Evolutionary conservation across 768 basidiomycete species (phyloP), one percentile per base, ranked within the genome.

Genomic region (Wakefieldia striispora): DNA sequence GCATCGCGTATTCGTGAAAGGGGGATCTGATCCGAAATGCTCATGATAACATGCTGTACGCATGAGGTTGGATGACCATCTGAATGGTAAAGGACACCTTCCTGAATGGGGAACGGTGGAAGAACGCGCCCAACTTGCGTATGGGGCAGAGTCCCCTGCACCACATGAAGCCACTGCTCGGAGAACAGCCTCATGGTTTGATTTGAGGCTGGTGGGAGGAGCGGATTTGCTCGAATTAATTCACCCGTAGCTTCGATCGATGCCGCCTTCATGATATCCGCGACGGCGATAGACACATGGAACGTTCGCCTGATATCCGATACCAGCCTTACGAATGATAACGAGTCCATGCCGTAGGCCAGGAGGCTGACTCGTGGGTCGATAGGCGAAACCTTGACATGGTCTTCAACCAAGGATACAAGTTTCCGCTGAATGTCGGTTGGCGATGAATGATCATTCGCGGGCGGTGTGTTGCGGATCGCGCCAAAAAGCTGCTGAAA

Each of bases 21-120:
- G 10, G 65, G 60, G 0, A 55, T 51, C 20, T 50, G 48, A 7
- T 51, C 43, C 14, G 64, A 57, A 42, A 70, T 57, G 13, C 56
- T 53, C 47, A 76, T 49, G 3, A 76, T 49, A 34, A 76, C 61
- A 53, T 77, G 76, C 44, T 78, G 76, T 11, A 78, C 73, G 55
- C 75, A 77, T 45, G 75, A 65, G 1, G 66, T 63, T 35, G 66
- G 62, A 21, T 62, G 51, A n/a, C 67, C 65, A 27, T 65, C 66
- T 5, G 75, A 73, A 31, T 72, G 68, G 42, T 72, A 70, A 43
- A 78, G 57, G 16, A 78, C 71, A 19, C 77, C 77, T 59, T 76
- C 75, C 50, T 78, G 77, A 13, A 77, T 64, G 17, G 75, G 64
- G 45, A 77, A 75, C 24, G 77, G 64, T 17, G 77, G 76, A 20